Conservation (phyloP, 106 monocot species). For the Gastrodia elata region DNA sequence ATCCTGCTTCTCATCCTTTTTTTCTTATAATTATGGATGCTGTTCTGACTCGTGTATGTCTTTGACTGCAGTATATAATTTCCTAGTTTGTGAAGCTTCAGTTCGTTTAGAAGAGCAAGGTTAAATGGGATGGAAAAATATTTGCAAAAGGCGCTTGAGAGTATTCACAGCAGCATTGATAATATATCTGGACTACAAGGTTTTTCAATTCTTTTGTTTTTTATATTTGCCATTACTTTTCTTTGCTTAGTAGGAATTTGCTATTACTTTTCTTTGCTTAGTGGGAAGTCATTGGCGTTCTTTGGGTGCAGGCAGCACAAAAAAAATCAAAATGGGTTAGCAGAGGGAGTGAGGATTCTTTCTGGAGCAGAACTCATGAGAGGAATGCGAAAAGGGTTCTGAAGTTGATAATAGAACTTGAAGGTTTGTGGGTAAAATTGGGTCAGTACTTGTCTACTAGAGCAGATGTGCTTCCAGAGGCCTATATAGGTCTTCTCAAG, state of each 20-base stretch:
- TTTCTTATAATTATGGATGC: neutral
- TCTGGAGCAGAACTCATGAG: constrained; percentile 81
- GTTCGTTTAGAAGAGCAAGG: neutral
- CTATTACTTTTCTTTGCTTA: neutral
- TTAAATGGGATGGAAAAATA: constrained; percentile 87
- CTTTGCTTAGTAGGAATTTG: too few relatives aligned
- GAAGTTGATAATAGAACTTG: constrained; percentile 80
- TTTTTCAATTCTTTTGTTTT: constrained; percentile 7
- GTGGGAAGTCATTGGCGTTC: neutral
- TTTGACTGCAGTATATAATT: neutral
- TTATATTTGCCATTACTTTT: neutral
- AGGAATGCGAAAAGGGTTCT: constrained; percentile 81
- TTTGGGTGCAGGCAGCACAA: constrained; percentile 49
- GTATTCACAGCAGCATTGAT: constrained; percentile 72
- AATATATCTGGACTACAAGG: constrained; percentile 96
- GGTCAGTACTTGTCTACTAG: constrained; percentile 94
- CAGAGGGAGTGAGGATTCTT: constrained; percentile 30
- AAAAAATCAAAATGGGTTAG: constrained; percentile 63
- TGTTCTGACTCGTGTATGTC: neutral
- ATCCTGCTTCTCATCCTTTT: neutral
- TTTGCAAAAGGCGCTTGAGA: constrained; percentile 68
- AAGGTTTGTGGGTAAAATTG: constrained; percentile 97
- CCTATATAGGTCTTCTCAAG: constrained; percentile 67
- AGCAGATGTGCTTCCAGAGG: constrained; percentile 91
- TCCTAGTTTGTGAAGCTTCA: neutral